Conservation (phyloP, 2,329 filamentous ascomycete genomes). For the Botrytis galanthina region DNA sequence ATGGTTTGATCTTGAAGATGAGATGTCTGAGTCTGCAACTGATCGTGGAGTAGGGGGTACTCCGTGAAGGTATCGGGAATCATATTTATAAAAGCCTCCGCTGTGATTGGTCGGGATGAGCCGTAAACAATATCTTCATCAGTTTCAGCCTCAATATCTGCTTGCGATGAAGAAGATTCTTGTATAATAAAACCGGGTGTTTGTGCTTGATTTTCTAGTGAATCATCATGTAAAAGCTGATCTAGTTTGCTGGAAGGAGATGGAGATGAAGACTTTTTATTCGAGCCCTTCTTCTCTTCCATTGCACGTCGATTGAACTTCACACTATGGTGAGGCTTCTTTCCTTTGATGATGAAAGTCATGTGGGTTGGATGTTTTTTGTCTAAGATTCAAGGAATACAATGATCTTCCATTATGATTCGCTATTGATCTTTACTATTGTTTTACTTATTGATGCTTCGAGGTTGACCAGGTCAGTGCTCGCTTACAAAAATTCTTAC, state of each 20-base stretch:
- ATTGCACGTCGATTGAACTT: constrained; percentile 35
- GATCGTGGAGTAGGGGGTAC: constrained; percentile 62
- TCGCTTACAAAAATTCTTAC: constrained; percentile 16
- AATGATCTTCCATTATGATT: constrained; percentile 8
- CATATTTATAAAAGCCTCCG: constrained; percentile 25
- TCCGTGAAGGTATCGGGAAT: constrained; percentile 58
- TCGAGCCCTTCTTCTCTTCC: constrained; percentile 16
- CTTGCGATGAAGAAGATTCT: constrained; percentile 20
- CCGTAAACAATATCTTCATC: constrained; percentile 13
- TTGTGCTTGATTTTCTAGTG: constrained; percentile 21
- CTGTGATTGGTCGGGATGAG: constrained; percentile 25
- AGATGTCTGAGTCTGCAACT: constrained; percentile 66
- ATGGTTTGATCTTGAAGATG: constrained; percentile 66
- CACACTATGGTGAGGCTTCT: constrained; percentile 33
- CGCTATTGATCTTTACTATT: constrained; percentile 16
- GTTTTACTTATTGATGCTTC: constrained; percentile 2
- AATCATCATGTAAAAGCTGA: constrained; percentile 20
- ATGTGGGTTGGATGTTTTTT: constrained; percentile 29
- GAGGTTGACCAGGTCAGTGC: not conserved
- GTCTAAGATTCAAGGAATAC: constrained; percentile 10
- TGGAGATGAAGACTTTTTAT: constrained; percentile 1
- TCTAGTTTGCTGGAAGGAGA: constrained; percentile 25
- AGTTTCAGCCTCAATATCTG: constrained; percentile 23
- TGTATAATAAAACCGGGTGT: constrained; percentile 27
- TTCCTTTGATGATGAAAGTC: constrained; percentile 37